A percentile compares a stretch with the other conserved stretches of the same genome.
phyloP scores from a whole-genome alignment of 179 eudicot genomes.

The Beta lomatogona region DNA sequence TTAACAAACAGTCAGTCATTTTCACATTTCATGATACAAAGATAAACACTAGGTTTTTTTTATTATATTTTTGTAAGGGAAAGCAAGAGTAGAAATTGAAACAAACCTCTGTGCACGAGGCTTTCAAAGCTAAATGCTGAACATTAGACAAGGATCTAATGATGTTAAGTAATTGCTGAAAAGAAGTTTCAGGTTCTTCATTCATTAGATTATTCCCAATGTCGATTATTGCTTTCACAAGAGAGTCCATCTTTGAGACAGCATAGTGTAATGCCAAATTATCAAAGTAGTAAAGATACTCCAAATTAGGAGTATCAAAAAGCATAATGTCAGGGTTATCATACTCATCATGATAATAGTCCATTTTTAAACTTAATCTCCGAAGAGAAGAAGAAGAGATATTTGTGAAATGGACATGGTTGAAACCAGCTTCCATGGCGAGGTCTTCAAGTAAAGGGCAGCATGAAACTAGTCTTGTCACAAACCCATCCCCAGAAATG shows the following conservation, averaged over 20 bases:
- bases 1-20: background rate
- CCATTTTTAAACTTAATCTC: background rate
- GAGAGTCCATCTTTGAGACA: background rate
- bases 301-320: conserved; percentile 3
- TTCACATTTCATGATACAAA: background rate
- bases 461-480: background rate
- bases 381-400: conserved; percentile 2
- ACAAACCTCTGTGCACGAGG: background rate
- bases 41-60: no score
- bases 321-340: background rate
- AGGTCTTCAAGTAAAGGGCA: conserved; percentile 18
- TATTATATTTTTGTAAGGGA: background rate
- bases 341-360: background rate
- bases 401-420: background rate
- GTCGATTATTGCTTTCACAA: background rate
- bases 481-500: background rate
- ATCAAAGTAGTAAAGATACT: background rate
- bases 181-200: background rate
- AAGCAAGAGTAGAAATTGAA: background rate
- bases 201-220: background rate
- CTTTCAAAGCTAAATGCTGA: conserved; percentile 1
- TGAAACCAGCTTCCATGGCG: background rate
- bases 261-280: background rate
- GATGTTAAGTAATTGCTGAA: background rate
- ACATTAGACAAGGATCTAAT: conserved; percentile 3